A percentile compares a stretch with the other conserved stretches of the same genome.
phyloP scores from a whole-genome alignment of 2,329 filamentous ascomycete species.

The Fusarium sp. region DNA sequence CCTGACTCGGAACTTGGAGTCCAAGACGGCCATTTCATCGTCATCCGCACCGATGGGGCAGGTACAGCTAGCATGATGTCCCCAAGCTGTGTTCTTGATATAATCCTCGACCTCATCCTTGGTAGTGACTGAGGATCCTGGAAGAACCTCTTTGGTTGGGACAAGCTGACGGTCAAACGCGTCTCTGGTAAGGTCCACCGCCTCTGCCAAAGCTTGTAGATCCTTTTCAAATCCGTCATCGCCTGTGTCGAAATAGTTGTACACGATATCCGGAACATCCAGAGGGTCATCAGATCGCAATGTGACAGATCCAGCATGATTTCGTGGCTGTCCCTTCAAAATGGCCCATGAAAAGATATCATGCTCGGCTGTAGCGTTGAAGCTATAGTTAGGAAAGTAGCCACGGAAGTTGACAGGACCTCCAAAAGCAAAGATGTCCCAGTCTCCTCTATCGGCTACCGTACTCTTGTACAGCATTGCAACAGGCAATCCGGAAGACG shows the following conservation, averaged over 20 bases:
- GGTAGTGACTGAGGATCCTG: constrained; percentile 30
- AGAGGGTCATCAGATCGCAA: constrained; percentile 73
- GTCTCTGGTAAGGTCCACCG: constrained; percentile 64
- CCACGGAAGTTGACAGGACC: constrained; percentile 67
- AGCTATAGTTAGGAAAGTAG: constrained; percentile 68
- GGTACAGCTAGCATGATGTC: constrained; percentile 53
- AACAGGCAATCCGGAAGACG: constrained; percentile 65
- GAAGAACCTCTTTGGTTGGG: constrained; percentile 29
- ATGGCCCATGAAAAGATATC: constrained; percentile 59
- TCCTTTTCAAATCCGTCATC: constrained; percentile 50
- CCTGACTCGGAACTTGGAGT: constrained; percentile 62
- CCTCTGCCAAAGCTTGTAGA: constrained; percentile 57
- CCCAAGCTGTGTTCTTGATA: constrained; percentile 52
- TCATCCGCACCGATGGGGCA: constrained; percentile 52
- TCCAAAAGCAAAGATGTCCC: constrained; percentile 68
- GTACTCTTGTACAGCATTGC: constrained; percentile 58
- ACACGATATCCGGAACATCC: constrained; percentile 72
- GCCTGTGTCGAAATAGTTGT: constrained; percentile 70
- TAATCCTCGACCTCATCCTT: constrained; percentile 41
- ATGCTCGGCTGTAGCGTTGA: constrained; percentile 59
- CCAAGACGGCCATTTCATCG: constrained; percentile 59
- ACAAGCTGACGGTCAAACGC: constrained; percentile 50
- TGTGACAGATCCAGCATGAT: constrained; percentile 71
- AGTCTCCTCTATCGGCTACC: constrained; percentile 55
- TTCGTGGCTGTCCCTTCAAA: constrained; percentile 73